Evolutionary conservation across 768 basidiomycete genomes (phyloP).

Genomic region (Cystofilobasidium bisporidii): DNA sequence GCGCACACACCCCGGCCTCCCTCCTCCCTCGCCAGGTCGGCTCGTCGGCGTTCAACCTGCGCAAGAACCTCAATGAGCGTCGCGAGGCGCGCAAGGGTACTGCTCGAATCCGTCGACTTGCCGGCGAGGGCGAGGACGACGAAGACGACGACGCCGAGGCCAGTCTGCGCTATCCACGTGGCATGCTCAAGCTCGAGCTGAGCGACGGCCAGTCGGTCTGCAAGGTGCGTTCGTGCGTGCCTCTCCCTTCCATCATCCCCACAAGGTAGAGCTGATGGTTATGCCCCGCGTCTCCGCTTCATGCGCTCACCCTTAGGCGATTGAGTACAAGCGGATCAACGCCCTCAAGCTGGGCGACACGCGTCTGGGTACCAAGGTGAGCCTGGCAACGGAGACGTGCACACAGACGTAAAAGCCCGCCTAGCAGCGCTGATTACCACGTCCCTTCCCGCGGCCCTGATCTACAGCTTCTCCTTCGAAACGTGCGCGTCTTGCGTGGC

Average conservation of each 20-base stretch:
- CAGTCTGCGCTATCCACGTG: constrained; percentile 15
- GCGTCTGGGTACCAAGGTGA: constrained; percentile 15
- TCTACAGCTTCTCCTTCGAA: constrained; percentile 14
- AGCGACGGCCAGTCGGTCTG: constrained; percentile 12
- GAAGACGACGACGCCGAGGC: constrained; percentile 11
- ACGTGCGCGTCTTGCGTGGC: constrained; percentile 22
- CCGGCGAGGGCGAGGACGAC: constrained; percentile 19
- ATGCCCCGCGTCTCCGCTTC: too few species aligned
- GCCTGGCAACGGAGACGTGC: background rate
- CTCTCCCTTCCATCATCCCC: background rate
- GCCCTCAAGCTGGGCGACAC: constrained; percentile 21
- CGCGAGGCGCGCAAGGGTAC: constrained; percentile 18
- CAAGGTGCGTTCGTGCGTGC: background rate
- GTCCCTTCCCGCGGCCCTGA: background rate
- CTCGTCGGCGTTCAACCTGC: constrained; percentile 21
- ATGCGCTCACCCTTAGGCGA: constrained; percentile 23
- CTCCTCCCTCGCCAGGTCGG: constrained; percentile 13
- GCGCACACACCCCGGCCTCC: too few species aligned
- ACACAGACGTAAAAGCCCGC: too few species aligned
- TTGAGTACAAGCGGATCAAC: constrained; percentile 23
- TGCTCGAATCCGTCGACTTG: constrained; percentile 16
- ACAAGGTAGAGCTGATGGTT: too few species aligned
- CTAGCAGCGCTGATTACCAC: too few species aligned
- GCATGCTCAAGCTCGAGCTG: constrained; percentile 25
- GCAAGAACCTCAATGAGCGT: constrained; percentile 12